Evolutionary conservation across 176 grass and related monocot genomes (phyloP), one percentile per base, ranked within the genome.

Genomic region (Otatea glauca): DNA sequence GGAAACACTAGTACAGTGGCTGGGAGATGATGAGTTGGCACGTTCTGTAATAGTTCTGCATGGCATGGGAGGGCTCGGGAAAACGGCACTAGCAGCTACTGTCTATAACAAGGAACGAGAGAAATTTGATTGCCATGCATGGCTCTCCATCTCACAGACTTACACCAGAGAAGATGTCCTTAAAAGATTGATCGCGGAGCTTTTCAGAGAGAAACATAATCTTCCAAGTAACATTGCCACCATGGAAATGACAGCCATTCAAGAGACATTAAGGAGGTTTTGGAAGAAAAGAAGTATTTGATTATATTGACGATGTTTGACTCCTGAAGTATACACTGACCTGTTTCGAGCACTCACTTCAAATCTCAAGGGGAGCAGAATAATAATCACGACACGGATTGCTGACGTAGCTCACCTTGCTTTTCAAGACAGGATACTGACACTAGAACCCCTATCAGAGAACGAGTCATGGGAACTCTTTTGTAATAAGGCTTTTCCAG

Each of bases 81-180:
- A 80, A 39, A 80, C 78, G 5, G n/a, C 47, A 24, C 50, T 80
- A 2, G 78, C 61, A 9, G 63, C 78, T 9, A 68, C n/a, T 24
- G 63, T 80, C 18, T 80, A 80, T 5, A 68, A 4, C 4, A 54
- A 80, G 20, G 20, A 16, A 10, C 13, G 0, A 6, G 45, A 2
- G 4, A 80, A 80, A 0, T 80, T 80, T 68, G 78, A 80, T 5
- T 37, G 63, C 45, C 18, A 66, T 4, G 48, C 63, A 14, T 80
- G 78, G 78, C 45, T 80, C 78, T 53, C 78, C 12, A 51, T 80
- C 78, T 80, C 78, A 1, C 78, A 80, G 3, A 53, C 78, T 16
- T 80, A 80, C 15, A 9, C 47, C 0, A 80, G 62, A 51, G 63
- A n/a, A n/a, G 63, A 24, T 53, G 29, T 80, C 0, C 35, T 66